Evolutionary conservation across 1,284 basidiomycete species (phyloP).

Genomic region (Tilletia caries): DNA sequence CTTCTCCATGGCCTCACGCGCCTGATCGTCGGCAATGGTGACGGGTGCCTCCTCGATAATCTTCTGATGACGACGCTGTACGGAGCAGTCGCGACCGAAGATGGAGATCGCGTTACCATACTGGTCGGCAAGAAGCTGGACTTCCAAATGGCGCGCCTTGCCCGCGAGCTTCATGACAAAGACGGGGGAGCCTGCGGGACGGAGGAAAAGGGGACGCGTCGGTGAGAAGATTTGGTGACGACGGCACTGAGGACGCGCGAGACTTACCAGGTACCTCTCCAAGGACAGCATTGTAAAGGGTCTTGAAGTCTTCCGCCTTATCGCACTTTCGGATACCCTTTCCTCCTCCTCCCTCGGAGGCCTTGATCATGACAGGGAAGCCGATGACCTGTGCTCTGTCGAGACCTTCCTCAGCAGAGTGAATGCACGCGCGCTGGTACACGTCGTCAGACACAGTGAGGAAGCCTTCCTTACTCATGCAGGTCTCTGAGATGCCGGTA

Average conservation of each 20-base stretch:
- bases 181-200: conserved; percentile 72
- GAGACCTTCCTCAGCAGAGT: conserved; percentile 82
- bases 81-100: conserved; percentile 98
- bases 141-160: conserved; percentile 93
- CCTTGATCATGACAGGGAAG: conserved; percentile 99
- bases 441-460: conserved; percentile 90
- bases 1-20: conserved; percentile 92
- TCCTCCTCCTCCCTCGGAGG: conserved; percentile 96
- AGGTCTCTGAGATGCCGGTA: conserved; percentile 84
- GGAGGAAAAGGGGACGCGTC: background rate
- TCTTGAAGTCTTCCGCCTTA: conserved; percentile 76
- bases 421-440: conserved; percentile 85
- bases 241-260: too few relatives aligned
- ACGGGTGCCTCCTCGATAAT: conserved; percentile 99
- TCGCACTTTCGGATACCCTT: conserved; percentile 66
- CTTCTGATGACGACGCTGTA: conserved; percentile 99
- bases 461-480: conserved; percentile 80
- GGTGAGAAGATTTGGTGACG: conserved; percentile 34
- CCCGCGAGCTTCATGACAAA: conserved; percentile 99
- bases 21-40: conserved; percentile 73
- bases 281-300: conserved; percentile 85
- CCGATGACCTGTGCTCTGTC: conserved; percentile 77
- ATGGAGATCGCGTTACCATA: conserved; percentile 99
- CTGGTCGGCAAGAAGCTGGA: conserved; percentile 96
- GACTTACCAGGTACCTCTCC: conserved; percentile 69